A percentile compares a stretch with the other conserved stretches of the same genome.
Evolutionary conservation across 768 basidiomycete species (phyloP).

Genomic region (Dendrothele bispora): DNA sequence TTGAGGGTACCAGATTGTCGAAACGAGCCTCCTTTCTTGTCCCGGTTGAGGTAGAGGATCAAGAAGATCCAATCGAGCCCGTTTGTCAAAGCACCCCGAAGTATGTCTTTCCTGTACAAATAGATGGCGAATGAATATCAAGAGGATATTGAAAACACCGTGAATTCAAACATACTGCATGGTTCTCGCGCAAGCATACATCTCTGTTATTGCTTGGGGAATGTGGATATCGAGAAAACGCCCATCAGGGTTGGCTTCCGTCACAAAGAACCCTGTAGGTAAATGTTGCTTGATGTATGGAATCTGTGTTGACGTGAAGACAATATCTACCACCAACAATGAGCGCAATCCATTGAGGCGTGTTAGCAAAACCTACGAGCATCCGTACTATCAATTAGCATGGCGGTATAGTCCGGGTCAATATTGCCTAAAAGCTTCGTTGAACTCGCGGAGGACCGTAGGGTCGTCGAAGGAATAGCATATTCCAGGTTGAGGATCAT

Average conservation of each 20-base stretch:
- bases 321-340: neutral
- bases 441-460: neutral
- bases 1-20: no score
- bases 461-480: neutral
- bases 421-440: neutral
- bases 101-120: conserved; percentile 16
- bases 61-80: conserved; percentile 24
- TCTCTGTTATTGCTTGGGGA: conserved; percentile 14
- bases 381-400: neutral
- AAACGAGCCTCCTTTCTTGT: neutral
- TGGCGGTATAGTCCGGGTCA: neutral
- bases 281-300: conserved; percentile 8
- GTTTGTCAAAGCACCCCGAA: conserved; percentile 26
- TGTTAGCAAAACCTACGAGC: conserved; percentile 8
- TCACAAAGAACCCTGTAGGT: conserved; percentile 12
- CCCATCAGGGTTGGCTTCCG: conserved; percentile 11
- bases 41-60: conserved; percentile 10
- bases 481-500: neutral
- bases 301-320: conserved; percentile 3
- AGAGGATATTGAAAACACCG: conserved; percentile 7
- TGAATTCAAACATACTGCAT: conserved; percentile 14
- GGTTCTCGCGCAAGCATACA: conserved; percentile 19
- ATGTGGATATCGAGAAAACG: neutral
- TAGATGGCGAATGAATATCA: conserved; percentile 9
- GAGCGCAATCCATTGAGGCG: neutral